phyloP scores from a whole-genome alignment of 768 basidiomycete species.

The Leccinum uliginosum region DNA sequence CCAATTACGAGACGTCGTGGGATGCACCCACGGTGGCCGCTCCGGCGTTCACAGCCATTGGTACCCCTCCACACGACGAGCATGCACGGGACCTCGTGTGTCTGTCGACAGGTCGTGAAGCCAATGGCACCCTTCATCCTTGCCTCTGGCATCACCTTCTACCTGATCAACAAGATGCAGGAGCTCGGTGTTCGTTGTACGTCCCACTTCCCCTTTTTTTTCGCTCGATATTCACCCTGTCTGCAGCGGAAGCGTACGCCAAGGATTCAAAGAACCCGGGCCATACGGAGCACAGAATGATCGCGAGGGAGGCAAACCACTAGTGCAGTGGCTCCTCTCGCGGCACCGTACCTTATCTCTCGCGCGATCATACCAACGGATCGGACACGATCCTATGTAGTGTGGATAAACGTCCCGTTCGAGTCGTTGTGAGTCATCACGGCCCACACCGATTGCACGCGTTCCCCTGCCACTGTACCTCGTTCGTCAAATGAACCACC shows the following conservation, averaged over 20 bases:
- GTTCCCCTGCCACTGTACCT: too few species aligned
- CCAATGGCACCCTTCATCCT: constrained; percentile 81
- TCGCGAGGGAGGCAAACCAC: constrained; percentile 57
- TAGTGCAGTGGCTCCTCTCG: too few species aligned
- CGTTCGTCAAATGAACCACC: too few species aligned
- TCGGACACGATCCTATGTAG: too few species aligned
- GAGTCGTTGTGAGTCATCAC: too few species aligned
- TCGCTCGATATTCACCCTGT: not conserved
- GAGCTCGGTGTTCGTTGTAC: constrained; percentile 66
- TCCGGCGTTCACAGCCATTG: not conserved
- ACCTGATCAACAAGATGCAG: constrained; percentile 63
- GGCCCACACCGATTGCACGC: too few species aligned
- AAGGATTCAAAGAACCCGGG: constrained; percentile 79
- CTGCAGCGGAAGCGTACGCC: constrained; percentile 58
- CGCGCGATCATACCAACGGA: too few species aligned
- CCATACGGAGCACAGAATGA: constrained; percentile 75
- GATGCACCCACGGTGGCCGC: constrained; percentile 1
- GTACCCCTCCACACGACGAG: constrained; percentile 36
- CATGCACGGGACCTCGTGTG: too few species aligned
- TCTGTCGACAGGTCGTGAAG: constrained; percentile 58
- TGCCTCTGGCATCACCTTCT: constrained; percentile 60
- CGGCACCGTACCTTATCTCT: too few species aligned
- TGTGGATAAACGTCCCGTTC: too few species aligned
- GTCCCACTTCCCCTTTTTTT: constrained; percentile 29
- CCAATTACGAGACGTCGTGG: constrained; percentile 22